Percentiles rank a stretch among this genome's conserved stretches.
phyloP scores from a whole-genome alignment of 352 stramenopile genomes.

The Lagenidium sp. region DNA sequence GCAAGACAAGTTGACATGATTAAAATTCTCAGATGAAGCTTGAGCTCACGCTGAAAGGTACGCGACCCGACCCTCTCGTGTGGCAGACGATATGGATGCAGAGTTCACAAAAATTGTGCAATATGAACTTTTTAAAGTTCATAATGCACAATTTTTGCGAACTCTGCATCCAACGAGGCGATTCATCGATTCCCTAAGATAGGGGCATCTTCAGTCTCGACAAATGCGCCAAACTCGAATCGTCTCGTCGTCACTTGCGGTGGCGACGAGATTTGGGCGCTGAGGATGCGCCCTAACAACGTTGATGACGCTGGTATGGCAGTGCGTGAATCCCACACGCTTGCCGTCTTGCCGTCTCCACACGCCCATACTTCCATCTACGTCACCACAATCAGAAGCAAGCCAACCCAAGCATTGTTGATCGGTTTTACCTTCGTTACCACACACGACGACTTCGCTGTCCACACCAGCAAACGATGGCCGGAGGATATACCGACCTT shows the following conservation, averaged over 20 bases:
- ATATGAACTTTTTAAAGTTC: no score
- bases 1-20: not conserved
- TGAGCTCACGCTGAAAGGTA: not conserved
- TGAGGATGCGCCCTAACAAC: constrained; percentile 47
- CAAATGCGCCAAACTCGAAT: constrained; percentile 26
- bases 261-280: constrained; percentile 40
- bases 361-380: constrained; percentile 47
- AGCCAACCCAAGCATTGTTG: no score
- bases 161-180: no score
- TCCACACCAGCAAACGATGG: constrained; percentile 48
- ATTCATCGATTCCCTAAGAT: not conserved
- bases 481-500: constrained; percentile 53
- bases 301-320: constrained; percentile 67
- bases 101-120: no score
- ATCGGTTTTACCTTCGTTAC: constrained; percentile 81
- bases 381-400: not conserved
- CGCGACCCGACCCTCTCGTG: no score
- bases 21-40: not conserved
- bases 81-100: no score
- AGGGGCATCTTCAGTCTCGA: no score
- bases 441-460: constrained; percentile 43
- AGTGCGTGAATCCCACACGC: constrained; percentile 21
- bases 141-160: no score
- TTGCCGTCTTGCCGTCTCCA: constrained; percentile 53
- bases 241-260: constrained; percentile 69